Base-by-base conservation (phyloP, 208 protist genomes). In the Crithidia fasciculata region DNA sequence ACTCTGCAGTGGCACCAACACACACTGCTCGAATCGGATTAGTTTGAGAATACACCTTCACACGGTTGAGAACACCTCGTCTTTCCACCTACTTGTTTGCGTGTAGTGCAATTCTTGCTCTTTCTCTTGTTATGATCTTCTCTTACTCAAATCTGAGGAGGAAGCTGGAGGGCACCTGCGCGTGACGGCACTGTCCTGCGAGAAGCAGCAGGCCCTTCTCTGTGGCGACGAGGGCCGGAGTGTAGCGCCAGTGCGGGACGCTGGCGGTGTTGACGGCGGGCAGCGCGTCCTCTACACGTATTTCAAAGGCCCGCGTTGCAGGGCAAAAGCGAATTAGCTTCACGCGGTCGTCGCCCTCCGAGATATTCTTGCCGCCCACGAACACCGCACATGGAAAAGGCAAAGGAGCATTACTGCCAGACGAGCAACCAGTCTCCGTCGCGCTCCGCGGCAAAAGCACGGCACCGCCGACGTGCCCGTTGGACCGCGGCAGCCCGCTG, bases 241-340 rank as follows among this genome's bases (percentile, higher is more conserved):
- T 89, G 75, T 93, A 93, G 36, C 88, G 88, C 86, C 88, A 93
- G 76, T 91, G 86, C 44, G 88, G 81, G 10, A 67, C 60, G 40
- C 39, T 47, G 9, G 63, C 16, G 10, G 64, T 54, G 55, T 61
- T 57, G 10, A 8, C 52, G 2, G 59, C 50, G 2, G 73, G 68
- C 64, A 55, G 16, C 37, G 64, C 78, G 39, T 15, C 7, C n/a
- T 43, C 9, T 43, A 68, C 40, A 28, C 49, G 12, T 36, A 67
- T 71, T 9, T 71, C 71, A 36, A 37, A 58, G 7, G 52, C 57
- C 15, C 44, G 13, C 16, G 39, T 13, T 15, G 28, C 37, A 9
- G 52, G 12, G 12, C 52, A 50, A 9, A 63, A 65, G 28, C 61
- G 19, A 7, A 93, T 61, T n/a, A 77, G 49, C 58, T 88, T 88